Base-by-base conservation (phyloP, 805 yeast genomes). In the Hanseniaspora taiwanica region DNA sequence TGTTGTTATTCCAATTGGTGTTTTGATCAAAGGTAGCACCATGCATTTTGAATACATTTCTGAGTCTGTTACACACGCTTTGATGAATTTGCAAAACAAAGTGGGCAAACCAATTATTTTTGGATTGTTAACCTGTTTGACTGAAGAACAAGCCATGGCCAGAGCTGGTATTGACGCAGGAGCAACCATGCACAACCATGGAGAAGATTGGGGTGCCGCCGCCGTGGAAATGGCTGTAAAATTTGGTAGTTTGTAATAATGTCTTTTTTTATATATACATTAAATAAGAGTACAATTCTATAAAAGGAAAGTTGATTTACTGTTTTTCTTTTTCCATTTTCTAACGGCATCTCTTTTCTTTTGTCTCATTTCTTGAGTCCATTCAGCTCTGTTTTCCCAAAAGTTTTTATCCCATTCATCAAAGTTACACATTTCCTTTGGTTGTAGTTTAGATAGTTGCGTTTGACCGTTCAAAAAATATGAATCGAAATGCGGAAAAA, bases 11-110 rank as follows among this genome's bases (percentile, higher is more conserved):
- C 87, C 97, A 40, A 85, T 91, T 51, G 98, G 98, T 42, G 87
- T 82, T 29, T 69, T 91, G 54, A 89, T 91, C 64, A 91, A 91
- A 65, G 98, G 98, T 40, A 77, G 87, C 29, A 91, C 97, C 27
- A 86, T 86, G 95, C 98, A 91, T 65, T 91, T 91, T 58, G 98
- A 91, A 64, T 91, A 89, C 65, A 91, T 91, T 52, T 81, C 95
- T 57, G 97, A 91, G 44, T 65, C 95, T 3, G 84, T 81, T 16
- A 77, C 96, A 8, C 75, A 78, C 47, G 89, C 82, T 40, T 66
- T 91, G 50, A 87, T 89, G 96, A 66, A 68, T 46, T 62, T 85
- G 51, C 94, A 86, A 60, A 75, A 77, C 45, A 70, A 73, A 39
- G 58, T 81, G 36, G 61, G 71, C 42, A 69, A 72, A 43, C 97